A percentile compares a stretch with the other conserved stretches of the same genome.
phyloP scores from a whole-genome alignment of 768 basidiomycete genomes.

The Amanita rubescens region DNA sequence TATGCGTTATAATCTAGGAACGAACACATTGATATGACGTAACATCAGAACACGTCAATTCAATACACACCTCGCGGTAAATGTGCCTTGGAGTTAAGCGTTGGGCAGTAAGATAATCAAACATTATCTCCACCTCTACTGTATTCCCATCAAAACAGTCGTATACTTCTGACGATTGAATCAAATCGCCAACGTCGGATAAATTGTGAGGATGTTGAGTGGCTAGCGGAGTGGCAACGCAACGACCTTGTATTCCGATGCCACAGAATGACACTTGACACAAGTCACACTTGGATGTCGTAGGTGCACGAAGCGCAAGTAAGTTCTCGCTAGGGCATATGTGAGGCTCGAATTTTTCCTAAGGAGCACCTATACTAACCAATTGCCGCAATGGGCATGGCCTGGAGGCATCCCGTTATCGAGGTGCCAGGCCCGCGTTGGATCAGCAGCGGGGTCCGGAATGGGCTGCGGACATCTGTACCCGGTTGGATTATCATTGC shows the following conservation, averaged over 20 bases:
- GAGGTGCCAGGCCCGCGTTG: conserved; percentile 68
- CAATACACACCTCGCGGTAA: conserved; percentile 57
- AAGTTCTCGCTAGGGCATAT: conserved; percentile 53
- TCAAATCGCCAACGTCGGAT: conserved; percentile 62
- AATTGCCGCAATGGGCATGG: conserved; percentile 76
- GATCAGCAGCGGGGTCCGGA: conserved; percentile 58
- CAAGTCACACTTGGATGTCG: conserved; percentile 78
- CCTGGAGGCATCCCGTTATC: conserved; percentile 77
- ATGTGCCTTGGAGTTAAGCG: conserved; percentile 61
- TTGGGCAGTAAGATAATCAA: conserved; percentile 68
- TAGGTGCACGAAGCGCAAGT: conserved; percentile 63
- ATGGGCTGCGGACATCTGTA: conserved; percentile 83
- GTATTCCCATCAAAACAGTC: conserved; percentile 74
- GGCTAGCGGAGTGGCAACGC: conserved; percentile 48
- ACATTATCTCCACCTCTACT: conserved; percentile 76
- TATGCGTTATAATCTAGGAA: conserved; percentile 51
- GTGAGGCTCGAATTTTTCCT: background rate
- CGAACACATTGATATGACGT: background rate
- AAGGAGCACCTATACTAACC: conserved; percentile 35
- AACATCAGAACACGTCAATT: background rate
- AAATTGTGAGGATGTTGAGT: conserved; percentile 66
- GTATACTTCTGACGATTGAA: conserved; percentile 70
- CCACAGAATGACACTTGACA: conserved; percentile 82
- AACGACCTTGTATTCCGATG: conserved; percentile 68
- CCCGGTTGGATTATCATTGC: conserved; percentile 61